Evolutionary conservation across 192 early-diverging fungal species (phyloP).

Genomic region (Backusella parvicylindrica): DNA sequence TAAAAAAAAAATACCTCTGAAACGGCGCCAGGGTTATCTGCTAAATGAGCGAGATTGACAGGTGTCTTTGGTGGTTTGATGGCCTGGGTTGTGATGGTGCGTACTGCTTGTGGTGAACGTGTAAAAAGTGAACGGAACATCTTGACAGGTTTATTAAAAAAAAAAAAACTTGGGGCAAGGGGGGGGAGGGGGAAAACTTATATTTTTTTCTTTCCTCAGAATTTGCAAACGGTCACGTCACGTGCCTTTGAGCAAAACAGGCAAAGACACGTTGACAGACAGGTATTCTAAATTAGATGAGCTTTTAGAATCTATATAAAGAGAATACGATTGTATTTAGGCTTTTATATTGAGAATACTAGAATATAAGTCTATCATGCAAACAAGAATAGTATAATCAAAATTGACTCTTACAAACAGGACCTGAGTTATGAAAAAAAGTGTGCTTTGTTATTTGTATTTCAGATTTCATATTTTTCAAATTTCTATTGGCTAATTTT

Average conservation of each 20-base stretch:
- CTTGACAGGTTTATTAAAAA: background rate
- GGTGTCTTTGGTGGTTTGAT: constrained; percentile 18
- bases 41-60: constrained; percentile 27
- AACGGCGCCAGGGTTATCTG: constrained; percentile 37
- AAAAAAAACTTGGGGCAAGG: background rate
- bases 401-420: background rate
- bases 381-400: background rate
- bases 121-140: constrained; percentile 10
- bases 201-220: background rate
- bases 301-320: too few species aligned
- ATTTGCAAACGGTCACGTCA: background rate
- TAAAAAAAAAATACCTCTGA: constrained; percentile 23
- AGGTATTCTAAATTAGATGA: background rate
- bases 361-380: too few species aligned
- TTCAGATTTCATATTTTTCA: background rate
- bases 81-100: constrained; percentile 12
- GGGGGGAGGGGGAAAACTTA: background rate
- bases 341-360: too few species aligned
- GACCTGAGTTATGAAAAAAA: background rate
- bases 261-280: background rate
- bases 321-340: too few species aligned
- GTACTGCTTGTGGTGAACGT: background rate
- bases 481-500: background rate
- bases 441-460: too few species aligned
- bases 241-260: background rate